Base-by-base conservation (phyloP, 345 rosid species). In the Lepidium sativum region DNA sequence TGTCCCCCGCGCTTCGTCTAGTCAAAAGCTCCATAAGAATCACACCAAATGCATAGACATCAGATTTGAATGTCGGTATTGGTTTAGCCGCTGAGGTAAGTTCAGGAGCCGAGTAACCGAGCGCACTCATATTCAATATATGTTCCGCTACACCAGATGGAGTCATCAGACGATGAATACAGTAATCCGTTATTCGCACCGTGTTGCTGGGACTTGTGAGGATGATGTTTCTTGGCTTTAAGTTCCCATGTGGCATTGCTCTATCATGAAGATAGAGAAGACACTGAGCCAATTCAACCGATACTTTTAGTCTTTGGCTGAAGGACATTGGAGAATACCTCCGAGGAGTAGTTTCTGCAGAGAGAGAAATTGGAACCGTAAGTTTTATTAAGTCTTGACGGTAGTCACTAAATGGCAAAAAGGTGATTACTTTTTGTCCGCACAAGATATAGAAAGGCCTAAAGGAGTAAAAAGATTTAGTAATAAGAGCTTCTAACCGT, bases 101-200 rank as follows among this genome's bases (percentile, higher is more conserved):
- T 59, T 92, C 98, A 0, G 97, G 96, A 59, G 98, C 94, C 34
- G 92, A 76, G 63, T 92, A 92, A 15, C 98, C 98, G 2, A 92
- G 88, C 9, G 98, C 98, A 59, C 94, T 89, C n/a, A 92, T 76
- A 66, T 87, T 92, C 54, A 89, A 58, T 57, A 85, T 80, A 81
- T 92, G 98, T 73, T 92, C 98, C 0, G 89, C 88, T 47, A 83
- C 80, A 44, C 98, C 97, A 67, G 89, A 67, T 15, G 87, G 75
- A 16, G 89, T 83, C 98, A 92, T 89, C 49, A 92, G 77, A 51
- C 96, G 89, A 75, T 89, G 91, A 47, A 92, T 88, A 29, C 97
- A 80, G 33, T 89, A 87, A 65, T 92, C 98, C 0, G 94, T 80
- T 14, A 89, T 79, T 48, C 71, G 77, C 49, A 76, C 86, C 9